These are phyloP conservation scores for Huiozyma naganishii DNA, from an alignment of 805 yeast species.

Conservation along the genomic window DNA sequence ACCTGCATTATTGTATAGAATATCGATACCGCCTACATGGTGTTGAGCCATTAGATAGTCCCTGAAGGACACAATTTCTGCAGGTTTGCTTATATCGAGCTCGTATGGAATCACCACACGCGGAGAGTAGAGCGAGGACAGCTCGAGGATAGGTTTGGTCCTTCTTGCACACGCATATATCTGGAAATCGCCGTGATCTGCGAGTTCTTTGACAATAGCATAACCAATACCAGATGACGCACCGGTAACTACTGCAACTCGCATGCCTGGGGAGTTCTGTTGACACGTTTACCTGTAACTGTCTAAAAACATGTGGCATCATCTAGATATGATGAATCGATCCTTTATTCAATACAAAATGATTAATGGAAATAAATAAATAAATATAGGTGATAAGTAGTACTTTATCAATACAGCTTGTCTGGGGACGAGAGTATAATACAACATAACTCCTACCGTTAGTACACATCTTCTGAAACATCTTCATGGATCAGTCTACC, in stretches of 20 bases:
- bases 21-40: slow-evolving; percentile 41
- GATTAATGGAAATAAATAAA: background rate
- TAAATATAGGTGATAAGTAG: slow-evolving; percentile 1
- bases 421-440: too few species aligned
- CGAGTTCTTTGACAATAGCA: slow-evolving; percentile 36
- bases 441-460: too few species aligned
- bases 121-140: slow-evolving; percentile 21
- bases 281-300: too few species aligned
- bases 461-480: slow-evolving; percentile 62
- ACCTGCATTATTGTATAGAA: slow-evolving; percentile 70
- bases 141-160: slow-evolving; percentile 42
- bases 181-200: slow-evolving; percentile 36
- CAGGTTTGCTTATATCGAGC: slow-evolving; percentile 47
- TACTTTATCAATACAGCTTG: too few species aligned
- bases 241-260: slow-evolving; percentile 47
- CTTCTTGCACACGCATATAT: slow-evolving; percentile 72
- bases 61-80: slow-evolving; percentile 36
- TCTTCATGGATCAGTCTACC: slow-evolving; percentile 94
- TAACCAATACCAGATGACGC: slow-evolving; percentile 51
- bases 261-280: slow-evolving; percentile 9
- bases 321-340: too few species aligned
- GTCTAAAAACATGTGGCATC: too few species aligned
- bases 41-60: slow-evolving; percentile 29
- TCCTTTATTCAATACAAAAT: too few species aligned
- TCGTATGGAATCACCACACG: slow-evolving; percentile 34